Conservation (phyloP, 2,329 filamentous ascomycete species). For the Ramularia collo-cygni region DNA sequence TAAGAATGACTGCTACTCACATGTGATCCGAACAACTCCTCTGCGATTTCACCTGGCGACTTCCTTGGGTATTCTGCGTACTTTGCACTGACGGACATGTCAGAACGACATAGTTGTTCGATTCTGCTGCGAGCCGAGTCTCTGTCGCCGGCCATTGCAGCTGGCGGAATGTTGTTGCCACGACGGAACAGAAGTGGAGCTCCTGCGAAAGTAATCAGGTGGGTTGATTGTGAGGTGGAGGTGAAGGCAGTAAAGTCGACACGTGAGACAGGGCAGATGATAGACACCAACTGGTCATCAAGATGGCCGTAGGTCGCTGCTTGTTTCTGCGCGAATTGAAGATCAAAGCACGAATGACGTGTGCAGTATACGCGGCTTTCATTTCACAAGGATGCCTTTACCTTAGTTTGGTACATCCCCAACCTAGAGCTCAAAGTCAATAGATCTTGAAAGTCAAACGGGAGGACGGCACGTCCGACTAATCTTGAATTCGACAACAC, state of each 20-base stretch:
- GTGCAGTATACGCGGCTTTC: too few species aligned
- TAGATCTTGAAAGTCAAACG: too few species aligned
- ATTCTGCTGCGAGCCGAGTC: conserved; percentile 13
- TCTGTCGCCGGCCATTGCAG: conserved; percentile 6
- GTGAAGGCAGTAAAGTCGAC: not conserved
- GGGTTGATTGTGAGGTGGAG: not conserved
- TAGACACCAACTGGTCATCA: too few species aligned
- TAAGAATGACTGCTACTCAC: conserved; percentile 4
- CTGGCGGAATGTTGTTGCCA: not conserved
- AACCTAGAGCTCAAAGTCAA: too few species aligned
- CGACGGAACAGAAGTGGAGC: not conserved
- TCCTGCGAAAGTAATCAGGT: conserved; percentile 1
- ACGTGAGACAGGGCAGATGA: not conserved
- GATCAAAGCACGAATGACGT: too few species aligned
- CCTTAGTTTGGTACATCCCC: too few species aligned
- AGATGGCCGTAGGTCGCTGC: too few species aligned
- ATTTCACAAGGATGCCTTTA: too few species aligned
- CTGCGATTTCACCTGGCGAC: conserved; percentile 21
- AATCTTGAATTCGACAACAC: too few species aligned
- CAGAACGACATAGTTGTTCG: conserved; percentile 18
- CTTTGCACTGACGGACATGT: conserved; percentile 19
- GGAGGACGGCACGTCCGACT: too few species aligned
- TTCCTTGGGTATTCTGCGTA: conserved; percentile 21
- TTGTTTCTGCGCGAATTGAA: too few species aligned
- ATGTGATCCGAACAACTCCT: conserved; percentile 22